phyloP scores from a whole-genome alignment of 2,329 filamentous ascomycete genomes.

The Hirsutella rhossiliensis region DNA sequence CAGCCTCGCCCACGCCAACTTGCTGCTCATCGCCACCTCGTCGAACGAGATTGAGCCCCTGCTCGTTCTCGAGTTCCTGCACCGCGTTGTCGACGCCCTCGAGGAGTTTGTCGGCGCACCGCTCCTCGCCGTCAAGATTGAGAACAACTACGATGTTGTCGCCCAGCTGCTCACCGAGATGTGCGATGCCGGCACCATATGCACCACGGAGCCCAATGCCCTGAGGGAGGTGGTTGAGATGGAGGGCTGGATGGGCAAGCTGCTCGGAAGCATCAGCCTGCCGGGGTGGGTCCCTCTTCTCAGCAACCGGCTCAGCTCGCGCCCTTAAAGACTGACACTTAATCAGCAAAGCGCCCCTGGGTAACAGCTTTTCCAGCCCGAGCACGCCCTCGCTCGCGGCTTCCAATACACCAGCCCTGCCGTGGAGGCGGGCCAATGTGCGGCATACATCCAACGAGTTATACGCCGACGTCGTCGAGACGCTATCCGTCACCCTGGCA shows the following conservation, averaged over 20 bases:
- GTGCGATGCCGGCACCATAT: slow-evolving; percentile 86
- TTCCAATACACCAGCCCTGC: slow-evolving; percentile 46
- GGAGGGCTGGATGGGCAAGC: slow-evolving; percentile 77
- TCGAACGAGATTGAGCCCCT: slow-evolving; percentile 81
- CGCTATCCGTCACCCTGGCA: slow-evolving; percentile 74
- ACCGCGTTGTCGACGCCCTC: slow-evolving; percentile 81
- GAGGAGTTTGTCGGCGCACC: slow-evolving; percentile 92
- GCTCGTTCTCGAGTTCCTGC: slow-evolving; percentile 84
- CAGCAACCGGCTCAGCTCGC: neutral
- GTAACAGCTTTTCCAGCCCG: slow-evolving; percentile 24
- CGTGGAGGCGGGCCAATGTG: slow-evolving; percentile 86
- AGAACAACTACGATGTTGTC: slow-evolving; percentile 83
- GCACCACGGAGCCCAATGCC: slow-evolving; percentile 86
- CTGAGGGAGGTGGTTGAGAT: slow-evolving; percentile 85
- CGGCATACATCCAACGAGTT: slow-evolving; percentile 94
- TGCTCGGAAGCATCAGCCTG: slow-evolving; percentile 77
- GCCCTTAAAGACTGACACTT: neutral
- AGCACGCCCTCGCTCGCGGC: slow-evolving; percentile 26
- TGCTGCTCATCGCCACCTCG: slow-evolving; percentile 77
- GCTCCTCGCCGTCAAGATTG: slow-evolving; percentile 73
- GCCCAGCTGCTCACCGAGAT: slow-evolving; percentile 90
- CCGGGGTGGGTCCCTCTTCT: slow-evolving; percentile 43
- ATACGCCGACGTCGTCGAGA: slow-evolving; percentile 92
- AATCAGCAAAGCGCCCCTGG: slow-evolving; percentile 27
- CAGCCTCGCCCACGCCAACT: slow-evolving; percentile 73